Base-by-base conservation (phyloP, 345 rosid species). In the Boechera stricta region DNA sequence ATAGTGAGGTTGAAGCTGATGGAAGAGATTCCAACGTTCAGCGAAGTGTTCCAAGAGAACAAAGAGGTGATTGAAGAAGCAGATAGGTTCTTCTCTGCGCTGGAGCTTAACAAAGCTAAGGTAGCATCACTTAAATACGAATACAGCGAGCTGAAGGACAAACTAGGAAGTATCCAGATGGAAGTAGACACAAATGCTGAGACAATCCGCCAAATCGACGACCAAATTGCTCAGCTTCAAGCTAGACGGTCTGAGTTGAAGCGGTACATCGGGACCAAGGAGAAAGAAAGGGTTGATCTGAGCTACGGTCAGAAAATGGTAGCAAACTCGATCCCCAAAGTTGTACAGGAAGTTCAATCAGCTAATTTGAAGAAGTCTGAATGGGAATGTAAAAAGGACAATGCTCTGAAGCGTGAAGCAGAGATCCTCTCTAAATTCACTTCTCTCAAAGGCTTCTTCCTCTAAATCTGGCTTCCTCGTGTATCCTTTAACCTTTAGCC, bases 1-100 rank as follows among this genome's bases (percentile, higher is more conserved):
- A 86, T 87, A 44, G 88, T 87, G 59, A 91, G 86, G 81, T 35
- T 87, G 76, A 89, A 86, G 75, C 77, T 86, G 79, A 84, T 89
- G 0, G 91, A 89, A 77, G 90, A 88, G 81, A 84, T 91, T 45
- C 88, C 94, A 33, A 68, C 76, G 24, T 86, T 85, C 44, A 82
- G 91, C 11, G 85, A 85, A 82, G 90, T 82, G 24, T 89, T 73
- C 48, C 77, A 82, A 1, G 89, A 87, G 85, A 86, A 85, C 78
- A 80, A 85, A 83, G 81, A 72, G 48, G 73, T 79, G 39, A 78
- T 86, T 65, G 80, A 82, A 54, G 83, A 85, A 49, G 89, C 89
- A 36, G 72, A 85, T 59, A 76, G 77, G 55, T 83, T 80, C 74
- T 83, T 84, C 79, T 78, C 78, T 41, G 69, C 77, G 13, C 86